Evolutionary conservation across 2,329 filamentous ascomycete species (phyloP).

Genomic region (Phaeosphaeriaceae sp.): DNA sequence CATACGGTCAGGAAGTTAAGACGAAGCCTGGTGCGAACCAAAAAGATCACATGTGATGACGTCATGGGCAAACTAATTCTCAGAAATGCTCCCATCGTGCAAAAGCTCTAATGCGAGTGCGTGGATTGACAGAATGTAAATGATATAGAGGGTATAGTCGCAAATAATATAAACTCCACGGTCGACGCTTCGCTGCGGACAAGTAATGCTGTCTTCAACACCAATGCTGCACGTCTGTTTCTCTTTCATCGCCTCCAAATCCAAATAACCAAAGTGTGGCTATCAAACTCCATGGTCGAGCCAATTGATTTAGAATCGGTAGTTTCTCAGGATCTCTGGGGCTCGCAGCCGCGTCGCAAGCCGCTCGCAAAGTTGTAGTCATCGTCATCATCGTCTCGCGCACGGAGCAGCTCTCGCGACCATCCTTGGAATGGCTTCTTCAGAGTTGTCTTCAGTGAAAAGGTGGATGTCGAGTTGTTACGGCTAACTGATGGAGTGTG

Average conservation of each 20-base stretch:
- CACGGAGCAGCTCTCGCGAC: slow-evolving; percentile 41
- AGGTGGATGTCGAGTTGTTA: not conserved
- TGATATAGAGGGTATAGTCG: not conserved
- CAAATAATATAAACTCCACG: not conserved
- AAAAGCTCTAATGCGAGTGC: not conserved
- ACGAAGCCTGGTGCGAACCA: not conserved
- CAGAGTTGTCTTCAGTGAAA: slow-evolving; percentile 26
- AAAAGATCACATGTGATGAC: not conserved
- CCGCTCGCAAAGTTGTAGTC: slow-evolving; percentile 46
- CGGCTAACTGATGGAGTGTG: slow-evolving; percentile 5
- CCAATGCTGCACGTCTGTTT: not conserved
- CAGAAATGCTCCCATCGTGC: not conserved
- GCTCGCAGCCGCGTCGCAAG: slow-evolving; percentile 20
- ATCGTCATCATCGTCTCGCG: slow-evolving; percentile 42
- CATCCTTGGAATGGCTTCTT: slow-evolving; percentile 47
- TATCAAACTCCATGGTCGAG: not conserved
- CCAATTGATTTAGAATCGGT: not conserved
- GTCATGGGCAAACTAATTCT: not conserved
- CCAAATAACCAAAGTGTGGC: not conserved
- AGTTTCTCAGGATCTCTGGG: slow-evolving; percentile 13
- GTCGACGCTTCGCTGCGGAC: too few relatives aligned
- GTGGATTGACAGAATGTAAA: not conserved
- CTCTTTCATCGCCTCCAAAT: not conserved
- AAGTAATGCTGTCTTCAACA: not conserved
- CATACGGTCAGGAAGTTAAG: not conserved